Evolutionary conservation across 2,329 filamentous ascomycete genomes (phyloP), one percentile per base, ranked within the genome.

Genomic region (Trichoderma cornu-damae): DNA sequence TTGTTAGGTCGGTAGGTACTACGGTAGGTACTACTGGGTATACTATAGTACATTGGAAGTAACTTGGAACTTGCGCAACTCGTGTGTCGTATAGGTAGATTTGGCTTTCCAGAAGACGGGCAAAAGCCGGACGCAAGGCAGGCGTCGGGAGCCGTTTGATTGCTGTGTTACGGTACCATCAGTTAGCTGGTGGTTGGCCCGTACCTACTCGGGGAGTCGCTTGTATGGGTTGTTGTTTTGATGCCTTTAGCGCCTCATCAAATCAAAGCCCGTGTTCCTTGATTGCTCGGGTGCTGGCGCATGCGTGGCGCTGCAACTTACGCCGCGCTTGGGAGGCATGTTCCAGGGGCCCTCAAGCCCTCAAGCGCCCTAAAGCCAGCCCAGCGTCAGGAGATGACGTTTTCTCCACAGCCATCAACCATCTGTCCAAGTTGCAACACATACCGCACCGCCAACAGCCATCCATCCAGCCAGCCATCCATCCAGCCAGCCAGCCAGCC

Each of bases 331-430:
- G 38, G 16, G 35, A 26, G 20, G 14, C 34, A 20, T 51, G 44
- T 34, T 47, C 28, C 48, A 51, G 48, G 48, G 48, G 48, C 44
- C 28, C 16, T 34, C 18, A 32, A 49, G 32, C 47, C 18, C 40
- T 24, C n/a, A 24, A 28, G 22, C 40, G 40, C 34, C 35, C 34
- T 40, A 38, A 34, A 47, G 28, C 42, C 47, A 9, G 22, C 37
- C 47, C 47, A 49, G 47, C 47, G 37, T 49, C 22, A 51, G 48
- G 34, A 51, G 24, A 51, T 51, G 48, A 38, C 48, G 35, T 51
- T 40, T 40, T 40, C 48, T 51, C 48, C 48, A 49, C 47, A 47
- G 28, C 47, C 30, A 20, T 28, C 34, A n/a, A 9, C 48, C 32
- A 51, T 30, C 48, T 47, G 16, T 38, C 35, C 34, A 28, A 51